phyloP scores from a whole-genome alignment of 169 alveolate species.

The Theileria annulata region DNA sequence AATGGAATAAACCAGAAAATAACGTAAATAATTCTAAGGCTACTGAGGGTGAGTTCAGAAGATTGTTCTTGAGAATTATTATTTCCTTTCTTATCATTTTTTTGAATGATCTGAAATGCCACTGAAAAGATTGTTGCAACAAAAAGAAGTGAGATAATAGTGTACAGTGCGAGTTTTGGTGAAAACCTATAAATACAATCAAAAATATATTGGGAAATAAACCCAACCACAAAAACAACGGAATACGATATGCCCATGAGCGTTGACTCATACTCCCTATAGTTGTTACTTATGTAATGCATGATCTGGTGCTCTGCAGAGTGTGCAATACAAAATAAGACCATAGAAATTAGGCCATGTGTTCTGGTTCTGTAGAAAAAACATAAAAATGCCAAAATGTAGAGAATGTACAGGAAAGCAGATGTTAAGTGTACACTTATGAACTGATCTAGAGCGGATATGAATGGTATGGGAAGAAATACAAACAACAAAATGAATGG shows the following conservation, averaged over 20 bases:
- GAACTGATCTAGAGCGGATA: constrained; percentile 50
- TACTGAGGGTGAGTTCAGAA: not conserved
- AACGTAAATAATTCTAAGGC: not conserved
- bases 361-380: constrained; percentile 32
- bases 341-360: constrained; percentile 37
- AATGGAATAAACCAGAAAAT: constrained; percentile 6
- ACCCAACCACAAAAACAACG: constrained; percentile 13
- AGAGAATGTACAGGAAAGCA: constrained; percentile 17
- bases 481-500: constrained; percentile 24
- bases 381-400: constrained; percentile 27
- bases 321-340: constrained; percentile 41
- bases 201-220: not conserved
- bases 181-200: not conserved
- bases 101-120: not conserved
- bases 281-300: constrained; percentile 40
- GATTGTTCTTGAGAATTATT: too few species aligned
- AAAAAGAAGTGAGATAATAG: not conserved
- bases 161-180: not conserved
- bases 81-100: too few species aligned
- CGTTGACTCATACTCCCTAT: constrained; percentile 53
- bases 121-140: not conserved
- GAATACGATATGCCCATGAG: constrained; percentile 48
- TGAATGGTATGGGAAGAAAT: constrained; percentile 34
- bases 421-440: constrained; percentile 44
- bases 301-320: constrained; percentile 66